Conservation (phyloP, 139 green algal genomes). For the Chlorella sp. region DNA sequence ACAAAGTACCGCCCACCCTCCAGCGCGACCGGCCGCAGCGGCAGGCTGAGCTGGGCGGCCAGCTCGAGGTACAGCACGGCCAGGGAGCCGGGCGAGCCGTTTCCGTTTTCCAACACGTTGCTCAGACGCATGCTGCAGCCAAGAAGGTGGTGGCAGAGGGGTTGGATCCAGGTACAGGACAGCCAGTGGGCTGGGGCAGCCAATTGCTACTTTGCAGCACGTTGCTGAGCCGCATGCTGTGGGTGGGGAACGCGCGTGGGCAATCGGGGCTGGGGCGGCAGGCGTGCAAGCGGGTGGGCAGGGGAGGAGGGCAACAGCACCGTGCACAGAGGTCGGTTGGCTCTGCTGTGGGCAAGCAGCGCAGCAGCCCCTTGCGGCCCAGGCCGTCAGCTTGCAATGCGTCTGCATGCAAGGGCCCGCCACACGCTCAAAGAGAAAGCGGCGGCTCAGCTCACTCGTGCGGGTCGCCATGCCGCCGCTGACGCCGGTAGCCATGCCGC, state of each 20-base stretch:
- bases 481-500: slow-evolving; percentile 25
- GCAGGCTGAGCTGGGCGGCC: background rate
- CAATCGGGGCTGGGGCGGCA: no score
- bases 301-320: no score
- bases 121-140: background rate
- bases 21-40: slow-evolving; percentile 13
- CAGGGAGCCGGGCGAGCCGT: slow-evolving; percentile 10
- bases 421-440: no score
- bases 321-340: no score
- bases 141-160: no score
- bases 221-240: background rate
- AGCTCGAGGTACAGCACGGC: slow-evolving; percentile 18
- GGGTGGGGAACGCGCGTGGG: no score
- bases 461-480: slow-evolving; percentile 12
- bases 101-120: slow-evolving; percentile 19
- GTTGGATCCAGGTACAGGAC: no score
- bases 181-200: no score
- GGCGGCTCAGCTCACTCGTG: background rate
- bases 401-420: no score
- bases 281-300: no score
- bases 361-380: no score
- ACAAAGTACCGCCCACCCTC: slow-evolving; percentile 31
- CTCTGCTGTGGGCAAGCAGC: background rate
- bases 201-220: slow-evolving; percentile 29
- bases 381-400: no score